These are phyloP conservation scores for Wickerhamomyces chaumierensis DNA, from an alignment of 805 yeast species.

Conservation along the genomic window DNA sequence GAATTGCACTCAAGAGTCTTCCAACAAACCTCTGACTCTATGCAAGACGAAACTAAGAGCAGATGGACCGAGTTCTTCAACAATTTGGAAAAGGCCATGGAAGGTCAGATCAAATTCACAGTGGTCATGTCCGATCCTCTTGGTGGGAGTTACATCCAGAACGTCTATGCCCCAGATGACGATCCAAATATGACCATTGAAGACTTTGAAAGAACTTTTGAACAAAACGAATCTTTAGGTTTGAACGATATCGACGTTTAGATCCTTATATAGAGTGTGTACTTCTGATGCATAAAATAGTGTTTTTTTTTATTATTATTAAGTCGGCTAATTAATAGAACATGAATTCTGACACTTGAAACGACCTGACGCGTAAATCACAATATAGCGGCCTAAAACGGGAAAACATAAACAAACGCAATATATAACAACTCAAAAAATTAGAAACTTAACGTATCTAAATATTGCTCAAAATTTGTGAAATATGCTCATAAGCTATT, in stretches of 20 bases:
- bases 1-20: slow-evolving; percentile 82
- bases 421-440: no score
- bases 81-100: slow-evolving; percentile 63
- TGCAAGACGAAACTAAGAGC: slow-evolving; percentile 66
- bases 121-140: slow-evolving; percentile 87
- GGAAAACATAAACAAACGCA: no score
- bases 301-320: no score
- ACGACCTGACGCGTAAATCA: no score
- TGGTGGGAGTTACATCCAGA: slow-evolving; percentile 91
- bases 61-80: slow-evolving; percentile 79
- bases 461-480: no score
- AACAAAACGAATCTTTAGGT: slow-evolving; percentile 90
- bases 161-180: slow-evolving; percentile 96
- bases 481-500: no score
- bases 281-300: no score
- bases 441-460: no score
- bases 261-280: not conserved
- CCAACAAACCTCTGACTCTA: slow-evolving; percentile 79
- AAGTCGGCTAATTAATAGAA: no score
- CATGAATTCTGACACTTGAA: no score
- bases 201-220: slow-evolving; percentile 79
- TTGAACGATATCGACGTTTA: slow-evolving; percentile 34
- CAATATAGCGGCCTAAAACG: no score
- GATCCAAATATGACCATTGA: slow-evolving; percentile 93
- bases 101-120: slow-evolving; percentile 76